Conservation (phyloP, 163 green algal species). For the Scenedesmus sp. region DNA sequence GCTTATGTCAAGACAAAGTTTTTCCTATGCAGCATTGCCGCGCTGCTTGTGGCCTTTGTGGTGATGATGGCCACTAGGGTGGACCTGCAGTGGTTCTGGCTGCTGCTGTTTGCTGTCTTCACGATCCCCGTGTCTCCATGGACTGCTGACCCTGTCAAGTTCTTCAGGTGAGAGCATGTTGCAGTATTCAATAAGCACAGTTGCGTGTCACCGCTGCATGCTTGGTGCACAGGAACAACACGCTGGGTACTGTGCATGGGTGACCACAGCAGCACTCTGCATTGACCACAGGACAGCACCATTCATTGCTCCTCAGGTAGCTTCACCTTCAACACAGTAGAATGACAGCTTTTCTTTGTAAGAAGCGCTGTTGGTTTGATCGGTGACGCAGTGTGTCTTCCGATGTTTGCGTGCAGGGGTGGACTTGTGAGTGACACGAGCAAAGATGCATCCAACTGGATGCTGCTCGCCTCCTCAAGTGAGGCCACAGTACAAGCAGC, state of each 20-base stretch:
- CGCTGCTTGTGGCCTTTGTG: constrained; percentile 35
- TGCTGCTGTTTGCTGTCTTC: constrained; percentile 43
- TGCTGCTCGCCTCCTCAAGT: neutral
- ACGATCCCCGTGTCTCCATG: constrained; percentile 48
- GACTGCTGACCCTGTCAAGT: constrained; percentile 25
- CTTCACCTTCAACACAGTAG: too few relatives aligned
- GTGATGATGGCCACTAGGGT: constrained; percentile 34
- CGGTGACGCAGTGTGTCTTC: neutral
- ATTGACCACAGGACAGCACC: too few relatives aligned
- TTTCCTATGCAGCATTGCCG: constrained; percentile 24
- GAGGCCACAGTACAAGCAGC: neutral
- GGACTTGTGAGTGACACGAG: constrained; percentile 34
- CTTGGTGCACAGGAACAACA: too few relatives aligned
- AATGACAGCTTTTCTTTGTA: neutral
- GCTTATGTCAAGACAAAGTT: constrained; percentile 44
- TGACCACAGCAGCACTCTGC: too few relatives aligned
- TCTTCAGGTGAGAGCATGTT: constrained; percentile 4
- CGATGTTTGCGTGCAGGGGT: neutral
- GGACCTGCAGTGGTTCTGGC: constrained; percentile 54
- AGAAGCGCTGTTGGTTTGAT: neutral
- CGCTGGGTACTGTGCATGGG: too few relatives aligned
- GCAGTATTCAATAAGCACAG: neutral
- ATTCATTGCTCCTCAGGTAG: too few relatives aligned
- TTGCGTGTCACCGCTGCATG: neutral
- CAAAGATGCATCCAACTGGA: constrained; percentile 33